Percentiles rank a stretch among this genome's conserved stretches.
Conservation (phyloP, 225 moss, liverwort and hornwort genomes). For the Polytrichum commune region DNA sequence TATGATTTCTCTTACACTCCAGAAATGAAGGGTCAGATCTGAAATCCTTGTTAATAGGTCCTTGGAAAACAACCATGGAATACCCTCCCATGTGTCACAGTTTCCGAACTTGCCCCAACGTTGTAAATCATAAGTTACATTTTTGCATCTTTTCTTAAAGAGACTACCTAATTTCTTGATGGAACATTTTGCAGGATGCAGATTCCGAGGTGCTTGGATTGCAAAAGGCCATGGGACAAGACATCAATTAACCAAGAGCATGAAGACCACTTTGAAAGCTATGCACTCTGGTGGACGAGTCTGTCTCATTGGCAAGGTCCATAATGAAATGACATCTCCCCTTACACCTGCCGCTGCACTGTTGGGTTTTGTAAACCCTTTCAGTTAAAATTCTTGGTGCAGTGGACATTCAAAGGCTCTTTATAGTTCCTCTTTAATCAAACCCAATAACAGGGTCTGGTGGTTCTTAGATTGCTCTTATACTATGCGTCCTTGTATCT, state of each 20-base stretch:
- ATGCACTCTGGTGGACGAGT: conserved; percentile 72
- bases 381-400: no score
- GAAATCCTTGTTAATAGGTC: no score
- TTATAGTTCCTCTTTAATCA: no score
- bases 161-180: background rate
- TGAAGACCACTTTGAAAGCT: conserved; percentile 64
- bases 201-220: conserved; percentile 64
- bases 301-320: conserved; percentile 89
- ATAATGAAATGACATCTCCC: conserved; percentile 71
- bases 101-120: background rate
- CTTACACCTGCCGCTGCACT: conserved; percentile 60
- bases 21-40: no score
- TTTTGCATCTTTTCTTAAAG: background rate
- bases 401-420: no score
- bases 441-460: no score
- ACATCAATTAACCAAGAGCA: conserved; percentile 77
- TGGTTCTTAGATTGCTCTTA: no score
- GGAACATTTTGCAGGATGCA: conserved; percentile 49
- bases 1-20: no score
- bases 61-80: no score
- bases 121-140: background rate
- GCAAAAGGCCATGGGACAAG: conserved; percentile 46
- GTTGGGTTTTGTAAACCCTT: background rate
- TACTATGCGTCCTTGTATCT: no score
- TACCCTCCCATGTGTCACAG: no score